Evolutionary conservation across 495 filamentous ascomycete species (phyloP), one percentile per base, ranked within the genome.

Genomic region (Penicillium silybi): DNA sequence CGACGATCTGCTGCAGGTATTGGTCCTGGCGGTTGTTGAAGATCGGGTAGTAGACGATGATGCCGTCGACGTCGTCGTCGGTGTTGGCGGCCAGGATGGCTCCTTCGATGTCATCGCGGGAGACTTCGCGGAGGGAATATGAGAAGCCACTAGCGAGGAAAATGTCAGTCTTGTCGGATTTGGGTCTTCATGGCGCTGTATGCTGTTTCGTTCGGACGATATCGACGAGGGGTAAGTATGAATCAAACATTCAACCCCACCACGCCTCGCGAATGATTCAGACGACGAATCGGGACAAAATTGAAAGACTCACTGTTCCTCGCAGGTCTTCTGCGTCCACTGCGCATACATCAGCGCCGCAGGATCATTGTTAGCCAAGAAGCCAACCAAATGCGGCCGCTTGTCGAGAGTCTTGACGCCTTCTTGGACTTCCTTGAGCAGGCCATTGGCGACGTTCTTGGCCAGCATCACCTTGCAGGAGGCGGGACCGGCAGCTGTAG

Each of bases 11-110:
- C 73, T 97, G 93, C 52, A 98, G 82, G 69, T 97, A 96, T 60
- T 85, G 84, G 68, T 98, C 93, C 61, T 96, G 88, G 15, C 80
- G 79, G 56, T 82, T 85, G 71, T 87, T 84, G 79, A 95, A 97
- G 69, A 98, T 95, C 37, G 93, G 93, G 71, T 97, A 98, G 74
- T 98, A 98, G 64, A 97, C 89, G 56, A 98, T 92, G 58, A 97
- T 96, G 57, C 93, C 93, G 70, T 96, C 87, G 49, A 97, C 84
- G 11, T 68, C 55, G 47, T 76, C 59, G 68, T 97, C 90, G 26
- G 75, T 69, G 70, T 98, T 97, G 56, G 93, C 93, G 48, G 73
- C 74, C 25, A 95, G 73, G 60, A 98, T 85, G 46, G 83, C 79
- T 52, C 95, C 86, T 76, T 97, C 93, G 52, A 98, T 84, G 19